These are phyloP conservation scores for Rhododendron ferrugineum DNA, from an alignment of 148 eudicot species.

Conservation along the genomic window DNA sequence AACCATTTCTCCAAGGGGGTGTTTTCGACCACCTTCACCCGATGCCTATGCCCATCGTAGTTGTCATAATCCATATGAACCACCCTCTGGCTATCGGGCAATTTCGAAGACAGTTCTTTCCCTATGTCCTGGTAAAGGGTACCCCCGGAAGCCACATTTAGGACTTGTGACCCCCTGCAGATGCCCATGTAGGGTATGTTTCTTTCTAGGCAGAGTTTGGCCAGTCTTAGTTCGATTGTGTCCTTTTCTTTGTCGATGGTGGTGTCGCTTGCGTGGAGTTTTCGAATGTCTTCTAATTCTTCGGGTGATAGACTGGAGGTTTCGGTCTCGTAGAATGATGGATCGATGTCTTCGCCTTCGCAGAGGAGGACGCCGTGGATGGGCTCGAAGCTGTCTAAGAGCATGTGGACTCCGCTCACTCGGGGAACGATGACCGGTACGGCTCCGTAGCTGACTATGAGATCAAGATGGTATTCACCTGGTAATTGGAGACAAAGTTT, in stretches of 20 bases:
- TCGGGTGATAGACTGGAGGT: constrained; percentile 32
- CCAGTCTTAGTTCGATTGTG: constrained; percentile 60
- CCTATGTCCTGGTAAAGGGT: constrained; percentile 73
- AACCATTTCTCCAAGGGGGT: constrained; percentile 79
- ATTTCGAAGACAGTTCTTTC: constrained; percentile 38
- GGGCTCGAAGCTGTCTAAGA: constrained; percentile 73
- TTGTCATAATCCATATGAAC: constrained; percentile 64
- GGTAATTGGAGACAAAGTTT: neutral
- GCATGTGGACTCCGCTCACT: constrained; percentile 62
- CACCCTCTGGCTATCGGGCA: constrained; percentile 36
- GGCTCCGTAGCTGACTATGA: constrained; percentile 72
- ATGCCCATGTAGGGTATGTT: constrained; percentile 86
- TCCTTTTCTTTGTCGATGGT: constrained; percentile 79
- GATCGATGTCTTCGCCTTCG: constrained; percentile 90
- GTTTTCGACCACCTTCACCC: constrained; percentile 37
- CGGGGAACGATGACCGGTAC: constrained; percentile 90
- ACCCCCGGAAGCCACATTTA: constrained; percentile 88
- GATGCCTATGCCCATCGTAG: constrained; percentile 78
- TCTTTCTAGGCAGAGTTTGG: constrained; percentile 72
- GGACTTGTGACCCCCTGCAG: constrained; percentile 86
- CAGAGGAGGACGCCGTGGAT: constrained; percentile 87
- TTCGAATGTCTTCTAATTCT: constrained; percentile 57
- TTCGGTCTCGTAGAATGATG: constrained; percentile 50
- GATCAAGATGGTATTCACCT: constrained; percentile 91
- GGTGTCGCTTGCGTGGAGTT: constrained; percentile 65